Conservation (phyloP, 164 flowering plant species). For the Vitis rotundifolia region DNA sequence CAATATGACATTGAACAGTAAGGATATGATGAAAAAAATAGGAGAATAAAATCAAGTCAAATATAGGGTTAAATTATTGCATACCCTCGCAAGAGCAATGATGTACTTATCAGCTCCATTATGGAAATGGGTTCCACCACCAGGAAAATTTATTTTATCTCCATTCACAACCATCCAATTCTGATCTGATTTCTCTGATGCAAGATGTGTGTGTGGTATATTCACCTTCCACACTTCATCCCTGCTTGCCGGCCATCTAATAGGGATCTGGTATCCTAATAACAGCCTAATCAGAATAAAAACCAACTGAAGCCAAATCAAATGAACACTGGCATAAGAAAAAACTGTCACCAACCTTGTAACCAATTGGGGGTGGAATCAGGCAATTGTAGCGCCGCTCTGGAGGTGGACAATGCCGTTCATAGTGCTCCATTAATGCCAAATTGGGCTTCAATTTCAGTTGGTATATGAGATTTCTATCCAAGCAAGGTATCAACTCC, state of each 20-base stretch:
- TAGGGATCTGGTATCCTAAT: slow-evolving; percentile 68
- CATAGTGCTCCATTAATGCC: slow-evolving; percentile 90
- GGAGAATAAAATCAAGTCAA: not conserved
- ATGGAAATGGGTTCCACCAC: slow-evolving; percentile 91
- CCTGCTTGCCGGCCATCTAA: slow-evolving; percentile 81
- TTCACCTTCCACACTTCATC: slow-evolving; percentile 91
- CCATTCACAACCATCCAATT: slow-evolving; percentile 90
- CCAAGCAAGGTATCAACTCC: slow-evolving; percentile 87
- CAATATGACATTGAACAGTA: not conserved
- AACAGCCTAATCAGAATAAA: slow-evolving; percentile 20
- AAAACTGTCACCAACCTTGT: slow-evolving; percentile 54
- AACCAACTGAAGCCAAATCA: slow-evolving; percentile 15
- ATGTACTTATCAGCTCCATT: slow-evolving; percentile 85
- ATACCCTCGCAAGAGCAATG: slow-evolving; percentile 58
- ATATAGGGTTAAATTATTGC: not conserved
- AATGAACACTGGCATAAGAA: not conserved
- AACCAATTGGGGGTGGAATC: slow-evolving; percentile 84
- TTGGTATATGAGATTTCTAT: slow-evolving; percentile 71
- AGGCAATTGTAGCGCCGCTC: slow-evolving; percentile 80
- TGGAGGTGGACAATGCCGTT: slow-evolving; percentile 81
- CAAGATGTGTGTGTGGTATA: slow-evolving; percentile 85
- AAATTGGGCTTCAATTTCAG: slow-evolving; percentile 67
- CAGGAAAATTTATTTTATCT: slow-evolving; percentile 82
- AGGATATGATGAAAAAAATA: not conserved
- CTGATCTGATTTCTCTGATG: slow-evolving; percentile 83